Base-by-base conservation (phyloP, 2,329 filamentous ascomycete species). In the Fusarium tjaetaba region DNA sequence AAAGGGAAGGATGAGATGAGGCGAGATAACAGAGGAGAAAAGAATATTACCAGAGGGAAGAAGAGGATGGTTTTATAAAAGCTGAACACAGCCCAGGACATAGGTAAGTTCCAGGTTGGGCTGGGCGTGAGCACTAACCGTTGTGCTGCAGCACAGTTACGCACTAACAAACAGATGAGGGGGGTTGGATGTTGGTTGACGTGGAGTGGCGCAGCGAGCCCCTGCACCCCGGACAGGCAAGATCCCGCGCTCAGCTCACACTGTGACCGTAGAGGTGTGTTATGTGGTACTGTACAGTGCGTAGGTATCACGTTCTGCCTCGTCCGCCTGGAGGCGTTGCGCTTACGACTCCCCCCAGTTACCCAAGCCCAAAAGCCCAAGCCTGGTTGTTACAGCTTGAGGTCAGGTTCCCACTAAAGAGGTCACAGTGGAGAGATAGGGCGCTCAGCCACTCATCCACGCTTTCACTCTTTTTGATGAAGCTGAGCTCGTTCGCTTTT, bases 51-150 rank as follows among this genome's bases (percentile, higher is more conserved):
- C 55, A 63, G 28, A 51, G 53, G 66, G 65, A 65, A 66, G 72
- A 56, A 38, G 48, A 67, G 18, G 60, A 49, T 73, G 72, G 61
- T 75, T 74, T 74, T 74, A 74, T 75, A 74, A 73, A 75, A 72
- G 59, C 67, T 71, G 53, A 68, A 58, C 32, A 24, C 62, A 68
- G 24, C 51, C 34, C 34, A 55, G 51, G 51, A 53, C 8, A 30
- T 48, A 53, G 34, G 34, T 39, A 53, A 41, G 20, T 53, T 53
- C 51, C 51, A 39, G 65, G 49, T 52, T 57, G 53, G 60, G 57
- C 52, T 70, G 55, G 55, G 56, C 60, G 70, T 71, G 70, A 67
- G 66, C 61, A 67, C 70, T 71, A 61, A 38, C 43, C 14, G 34
- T 55, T 55, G 20, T 28, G 26, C 51, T 49, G 57, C 51, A 66